Conservation (phyloP, 768 basidiomycete genomes). For the Leccinellum rugosiceps region DNA sequence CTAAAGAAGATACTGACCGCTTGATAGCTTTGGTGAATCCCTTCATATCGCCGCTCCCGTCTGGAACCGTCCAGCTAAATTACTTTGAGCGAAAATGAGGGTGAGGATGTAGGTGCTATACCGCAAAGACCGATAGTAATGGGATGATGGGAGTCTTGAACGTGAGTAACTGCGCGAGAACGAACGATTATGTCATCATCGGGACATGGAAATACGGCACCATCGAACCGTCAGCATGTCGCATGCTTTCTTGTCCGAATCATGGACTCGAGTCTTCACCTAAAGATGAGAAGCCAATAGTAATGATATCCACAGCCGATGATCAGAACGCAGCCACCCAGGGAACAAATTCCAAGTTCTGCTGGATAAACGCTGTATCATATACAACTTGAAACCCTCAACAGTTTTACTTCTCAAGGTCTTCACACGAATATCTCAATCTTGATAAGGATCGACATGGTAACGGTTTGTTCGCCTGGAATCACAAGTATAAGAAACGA, state of each 20-base stretch:
- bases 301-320: too few species aligned
- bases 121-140: background rate
- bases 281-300: too few species aligned
- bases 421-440: background rate
- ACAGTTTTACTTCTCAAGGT: background rate
- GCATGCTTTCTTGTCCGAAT: background rate
- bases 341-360: background rate
- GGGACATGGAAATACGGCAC: too few species aligned
- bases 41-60: constrained; percentile 56
- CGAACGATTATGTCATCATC: constrained; percentile 23
- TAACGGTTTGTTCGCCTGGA: background rate
- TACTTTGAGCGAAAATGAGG: background rate
- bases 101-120: background rate
- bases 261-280: background rate
- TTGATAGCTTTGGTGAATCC: constrained; percentile 75
- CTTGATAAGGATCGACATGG: background rate
- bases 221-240: too few species aligned
- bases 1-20: constrained; percentile 45
- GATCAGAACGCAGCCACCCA: background rate
- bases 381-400: background rate
- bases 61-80: background rate
- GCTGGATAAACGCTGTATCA: background rate
- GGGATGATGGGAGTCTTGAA: background rate
- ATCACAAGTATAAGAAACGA: background rate
- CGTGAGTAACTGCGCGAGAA: background rate